Percentiles rank a stretch among this genome's conserved stretches.
phyloP scores from a whole-genome alignment of 306 rosid genomes.

The Quercus parvula region DNA sequence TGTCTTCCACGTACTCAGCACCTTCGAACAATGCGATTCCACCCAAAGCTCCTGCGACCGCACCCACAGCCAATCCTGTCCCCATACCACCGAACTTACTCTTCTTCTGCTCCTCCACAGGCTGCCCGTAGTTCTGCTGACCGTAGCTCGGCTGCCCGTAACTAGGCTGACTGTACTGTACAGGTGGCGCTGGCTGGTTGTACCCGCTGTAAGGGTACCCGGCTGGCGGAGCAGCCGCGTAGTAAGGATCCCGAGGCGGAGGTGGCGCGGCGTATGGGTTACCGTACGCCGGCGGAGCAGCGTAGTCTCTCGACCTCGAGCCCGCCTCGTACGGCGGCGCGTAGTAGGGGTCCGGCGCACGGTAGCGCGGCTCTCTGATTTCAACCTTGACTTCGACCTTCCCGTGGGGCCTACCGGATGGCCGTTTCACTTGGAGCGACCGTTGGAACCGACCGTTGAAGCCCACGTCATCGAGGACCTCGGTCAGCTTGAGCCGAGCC shows the following conservation, averaged over 20 bases:
- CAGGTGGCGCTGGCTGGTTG: slow-evolving; percentile 18
- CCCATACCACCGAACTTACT: slow-evolving; percentile 90
- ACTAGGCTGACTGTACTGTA: slow-evolving; percentile 20
- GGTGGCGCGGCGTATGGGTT: slow-evolving; percentile 14
- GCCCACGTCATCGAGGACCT: slow-evolving; percentile 52
- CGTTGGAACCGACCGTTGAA: slow-evolving; percentile 33
- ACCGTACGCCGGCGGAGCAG: slow-evolving; percentile 31
- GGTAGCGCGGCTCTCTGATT: slow-evolving; percentile 42
- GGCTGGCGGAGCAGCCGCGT: slow-evolving; percentile 29
- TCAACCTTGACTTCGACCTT: slow-evolving; percentile 54
- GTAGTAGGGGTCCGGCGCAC: slow-evolving; percentile 36
- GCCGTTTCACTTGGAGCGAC: slow-evolving; percentile 56
- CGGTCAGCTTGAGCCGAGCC: slow-evolving; percentile 49
- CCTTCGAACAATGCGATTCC: slow-evolving; percentile 73
- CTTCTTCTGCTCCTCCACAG: slow-evolving; percentile 51
- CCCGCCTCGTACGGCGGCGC: slow-evolving; percentile 56
- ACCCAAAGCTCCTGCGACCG: slow-evolving; percentile 66
- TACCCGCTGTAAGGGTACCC: slow-evolving; percentile 32
- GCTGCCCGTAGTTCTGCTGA: slow-evolving; percentile 2
- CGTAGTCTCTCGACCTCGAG: slow-evolving; percentile 29
- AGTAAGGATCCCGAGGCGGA: slow-evolving; percentile 34
- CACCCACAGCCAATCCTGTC: slow-evolving; percentile 89
- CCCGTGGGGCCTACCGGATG: slow-evolving; percentile 83
- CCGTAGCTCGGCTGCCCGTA: slow-evolving; percentile 37
- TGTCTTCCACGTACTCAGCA: slow-evolving; percentile 55